Percentiles rank a stretch among this genome's conserved stretches.
These are phyloP conservation scores for Talaromyces sp. DNA, from an alignment of 2,329 filamentous ascomycete species.

Conservation along the genomic window DNA sequence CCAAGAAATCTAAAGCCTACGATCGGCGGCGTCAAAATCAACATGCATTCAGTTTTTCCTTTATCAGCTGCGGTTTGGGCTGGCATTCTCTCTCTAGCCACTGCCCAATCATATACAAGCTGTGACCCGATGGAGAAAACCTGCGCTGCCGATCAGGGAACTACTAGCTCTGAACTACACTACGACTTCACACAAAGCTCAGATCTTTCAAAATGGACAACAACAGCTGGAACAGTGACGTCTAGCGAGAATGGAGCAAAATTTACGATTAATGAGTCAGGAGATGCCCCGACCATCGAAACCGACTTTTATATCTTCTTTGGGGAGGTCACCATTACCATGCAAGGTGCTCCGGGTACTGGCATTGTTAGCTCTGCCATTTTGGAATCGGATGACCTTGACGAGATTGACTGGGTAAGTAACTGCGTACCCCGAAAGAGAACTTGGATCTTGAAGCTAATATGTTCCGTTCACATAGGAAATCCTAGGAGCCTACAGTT, in stretches of 20 bases:
- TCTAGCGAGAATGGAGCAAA: conserved; percentile 58
- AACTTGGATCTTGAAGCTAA: neutral
- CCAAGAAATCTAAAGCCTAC: neutral
- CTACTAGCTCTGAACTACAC: neutral
- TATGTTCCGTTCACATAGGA: neutral
- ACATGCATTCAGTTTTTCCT: neutral
- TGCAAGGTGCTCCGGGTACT: conserved; percentile 73
- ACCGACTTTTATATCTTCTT: conserved; percentile 85
- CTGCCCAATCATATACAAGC: neutral
- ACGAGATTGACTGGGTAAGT: conserved; percentile 75
- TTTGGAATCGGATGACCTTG: conserved; percentile 77
- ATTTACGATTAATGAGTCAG: conserved; percentile 70
- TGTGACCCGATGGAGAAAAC: neutral
- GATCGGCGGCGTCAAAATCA: neutral
- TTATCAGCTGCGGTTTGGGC: neutral
- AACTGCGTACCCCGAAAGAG: neutral
- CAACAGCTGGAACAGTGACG: neutral
- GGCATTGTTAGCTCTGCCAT: conserved; percentile 83
- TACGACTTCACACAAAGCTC: neutral
- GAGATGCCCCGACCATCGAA: conserved; percentile 71
- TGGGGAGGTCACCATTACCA: conserved; percentile 73
- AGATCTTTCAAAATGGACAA: conserved; percentile 4
- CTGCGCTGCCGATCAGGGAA: neutral
- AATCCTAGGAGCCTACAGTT: conserved; percentile 6
- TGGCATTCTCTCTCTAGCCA: neutral